Conservation (phyloP, 768 basidiomycete genomes). For the Hygrophorus russula region DNA sequence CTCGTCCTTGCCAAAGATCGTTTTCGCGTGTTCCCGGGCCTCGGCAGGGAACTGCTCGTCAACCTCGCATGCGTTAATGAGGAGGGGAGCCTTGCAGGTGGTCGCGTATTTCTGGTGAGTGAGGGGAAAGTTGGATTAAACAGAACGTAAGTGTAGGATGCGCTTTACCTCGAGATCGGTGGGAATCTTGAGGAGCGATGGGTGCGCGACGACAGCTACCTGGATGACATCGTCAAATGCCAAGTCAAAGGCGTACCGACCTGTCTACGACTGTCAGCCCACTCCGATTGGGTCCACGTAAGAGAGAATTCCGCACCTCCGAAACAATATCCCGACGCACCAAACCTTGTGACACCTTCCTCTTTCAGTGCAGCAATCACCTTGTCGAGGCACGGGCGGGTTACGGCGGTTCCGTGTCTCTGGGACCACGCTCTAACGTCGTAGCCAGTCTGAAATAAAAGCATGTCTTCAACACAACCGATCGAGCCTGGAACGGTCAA, state of each 20-base stretch:
- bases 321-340: slow-evolving; percentile 59
- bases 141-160: neutral
- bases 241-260: slow-evolving; percentile 49
- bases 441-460: slow-evolving; percentile 18
- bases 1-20: slow-evolving; percentile 30
- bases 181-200: slow-evolving; percentile 48
- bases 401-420: slow-evolving; percentile 26
- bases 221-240: slow-evolving; percentile 43
- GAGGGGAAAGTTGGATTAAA: neutral
- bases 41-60: slow-evolving; percentile 42
- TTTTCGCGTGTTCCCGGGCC: slow-evolving; percentile 32
- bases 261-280: slow-evolving; percentile 14
- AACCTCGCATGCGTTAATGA: slow-evolving; percentile 55
- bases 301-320: slow-evolving; percentile 31
- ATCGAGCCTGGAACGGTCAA: neutral
- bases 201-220: slow-evolving; percentile 44
- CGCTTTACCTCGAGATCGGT: slow-evolving; percentile 45
- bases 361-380: slow-evolving; percentile 47
- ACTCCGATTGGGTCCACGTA: neutral
- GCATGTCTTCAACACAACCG: neutral
- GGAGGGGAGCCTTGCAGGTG: slow-evolving; percentile 39
- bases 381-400: slow-evolving; percentile 41
- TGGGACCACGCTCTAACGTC: slow-evolving; percentile 32
- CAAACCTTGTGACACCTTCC: slow-evolving; percentile 47
- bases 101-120: slow-evolving; percentile 32